Conservation (phyloP, 306 rosid species). For the Spatholobus suberectus region DNA sequence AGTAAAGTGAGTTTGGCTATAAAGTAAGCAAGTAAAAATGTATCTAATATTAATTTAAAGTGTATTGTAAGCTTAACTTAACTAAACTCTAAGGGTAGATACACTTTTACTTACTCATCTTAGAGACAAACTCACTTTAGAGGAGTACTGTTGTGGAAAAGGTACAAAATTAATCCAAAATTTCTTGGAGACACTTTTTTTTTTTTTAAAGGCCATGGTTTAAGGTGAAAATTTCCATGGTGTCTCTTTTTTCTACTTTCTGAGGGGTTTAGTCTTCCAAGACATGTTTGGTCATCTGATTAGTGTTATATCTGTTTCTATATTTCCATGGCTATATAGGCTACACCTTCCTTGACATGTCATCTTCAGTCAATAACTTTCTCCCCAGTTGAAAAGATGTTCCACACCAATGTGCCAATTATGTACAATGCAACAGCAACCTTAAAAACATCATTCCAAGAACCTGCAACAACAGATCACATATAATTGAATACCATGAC, state of each 20-base stretch:
- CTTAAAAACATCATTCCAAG: constrained; percentile 97
- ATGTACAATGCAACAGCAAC: constrained; percentile 79
- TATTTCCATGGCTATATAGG: constrained; percentile 17
- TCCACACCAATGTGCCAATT: constrained; percentile 87
- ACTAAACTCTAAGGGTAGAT: constrained; percentile 5
- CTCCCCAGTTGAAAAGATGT: constrained; percentile 87
- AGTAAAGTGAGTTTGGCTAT: constrained; percentile 20
- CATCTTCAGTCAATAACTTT: constrained; percentile 66
- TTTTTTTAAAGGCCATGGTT: constrained; percentile 37
- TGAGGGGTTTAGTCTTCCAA: constrained; percentile 34
- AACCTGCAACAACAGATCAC: constrained; percentile 58
- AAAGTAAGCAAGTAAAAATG: constrained; percentile 17
- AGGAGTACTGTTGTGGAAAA: constrained; percentile 1
- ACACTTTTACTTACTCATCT: constrained; percentile 9
- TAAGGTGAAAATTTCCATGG: constrained; percentile 47
- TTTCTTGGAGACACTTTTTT: neutral
- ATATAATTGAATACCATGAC: constrained; percentile 45
- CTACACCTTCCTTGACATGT: constrained; percentile 29
- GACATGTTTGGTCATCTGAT: constrained; percentile 36
- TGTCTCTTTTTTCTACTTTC: constrained; percentile 1
- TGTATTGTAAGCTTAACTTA: neutral
- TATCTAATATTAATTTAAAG: neutral
- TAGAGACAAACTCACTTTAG: constrained; percentile 31
- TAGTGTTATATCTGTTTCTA: constrained; percentile 39
- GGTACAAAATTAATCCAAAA: constrained; percentile 39